Base-by-base conservation (phyloP, 2,329 filamentous ascomycete genomes). In the Xylariaceae sp. region DNA sequence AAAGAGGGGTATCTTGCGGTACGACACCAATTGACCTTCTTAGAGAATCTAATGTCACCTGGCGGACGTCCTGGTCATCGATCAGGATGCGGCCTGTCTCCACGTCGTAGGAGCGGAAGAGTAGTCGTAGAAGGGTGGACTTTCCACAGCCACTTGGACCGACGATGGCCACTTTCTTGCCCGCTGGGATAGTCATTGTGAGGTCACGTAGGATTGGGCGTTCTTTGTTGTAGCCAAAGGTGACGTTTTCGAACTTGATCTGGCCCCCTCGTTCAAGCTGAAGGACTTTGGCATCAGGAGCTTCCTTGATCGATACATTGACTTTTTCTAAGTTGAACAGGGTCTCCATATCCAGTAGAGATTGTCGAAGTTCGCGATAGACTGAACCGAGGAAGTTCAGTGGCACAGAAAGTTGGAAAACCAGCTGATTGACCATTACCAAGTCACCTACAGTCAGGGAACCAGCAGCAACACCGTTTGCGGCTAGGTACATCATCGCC, bases 311-410 rank as follows among this genome's bases (percentile, higher is more conserved):
- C 29, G 78, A 81, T 11, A 96, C 83, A 53, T 97, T 95, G 60
- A 97, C 91, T 63, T 95, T 97, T 65, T 98, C 93, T 24, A 98
- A 74, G 63, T 88, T 95, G 73, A 98, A 98, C 4, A 98, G 76
- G 0, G 93, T 97, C 67, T 97, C 93, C 93, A 98, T 98, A 62
- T 98, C 94, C 26, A 98, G 74, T 34, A 98, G 74, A 17, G 89
- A 95, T 68, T 98, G 93, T 42, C 93, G 79, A 40, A 98, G 76
- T 67, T 98, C 93, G 54, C 93, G 85, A 63, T 98, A 98, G 11
- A 98, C 91, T 12, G 89, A 95, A n/a, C 93, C 93, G 3, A 98
- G 73, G 65, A 98, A 98, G 72, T 98, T 98, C 45, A 98, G 77
- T 0, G 93, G 93, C 3, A 98, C 89, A 0, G 89, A 96, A 4